Evolutionary conservation across 2,329 filamentous ascomycete species (phyloP), one percentile per base, ranked within the genome.

Genomic region (Sporothrix luriei): DNA sequence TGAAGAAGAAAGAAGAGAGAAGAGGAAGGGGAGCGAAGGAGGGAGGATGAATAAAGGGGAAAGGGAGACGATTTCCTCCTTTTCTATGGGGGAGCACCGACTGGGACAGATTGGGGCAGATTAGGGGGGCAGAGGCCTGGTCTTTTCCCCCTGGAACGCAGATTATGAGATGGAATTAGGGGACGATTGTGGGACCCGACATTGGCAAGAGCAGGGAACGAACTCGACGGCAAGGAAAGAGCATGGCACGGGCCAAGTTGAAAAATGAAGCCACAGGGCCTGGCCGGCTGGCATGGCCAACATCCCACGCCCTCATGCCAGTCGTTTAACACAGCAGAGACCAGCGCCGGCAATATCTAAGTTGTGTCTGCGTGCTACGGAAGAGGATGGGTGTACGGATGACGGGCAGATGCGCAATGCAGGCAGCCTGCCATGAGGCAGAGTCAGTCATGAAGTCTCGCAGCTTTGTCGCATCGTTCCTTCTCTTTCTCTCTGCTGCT

Each of bases 191-290:
- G 62, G 62, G 62, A 65, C 62, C 51, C 16, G 61, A 64, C 43
- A 49, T 62, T 43, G 57, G 57, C 57, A 62, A 43, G 61, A 64
- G 43, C 61, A 64, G 46, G 61, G 61, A 64, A 59, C n/a, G 51
- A 43, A 21, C 21, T 10, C n/a, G 48, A 16, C 40, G 10, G 7
- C 14, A 49, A 43, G 24, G 49, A 46, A 62, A 62, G 57, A 62
- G 38, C 57, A 16, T 26, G 57, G n/a, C 33, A 26, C 57, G 26
- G 57, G 6, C 57, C 33, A 43, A 33, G 33, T 33, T 33, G 61
- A 65, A 65, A 65, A 62, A 24, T 29, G 19, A 26, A 24, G 21
- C 48, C 19, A 10, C 57, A 46, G 33, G 55, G 55, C 33, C 33
- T 10, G 38, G 43, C 33, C 7, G 38, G 43, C 57, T 62, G 57